Evolutionary conservation across 2,329 filamentous ascomycete species (phyloP), one percentile per base, ranked within the genome.

Genomic region (Bretziella fagacearum): DNA sequence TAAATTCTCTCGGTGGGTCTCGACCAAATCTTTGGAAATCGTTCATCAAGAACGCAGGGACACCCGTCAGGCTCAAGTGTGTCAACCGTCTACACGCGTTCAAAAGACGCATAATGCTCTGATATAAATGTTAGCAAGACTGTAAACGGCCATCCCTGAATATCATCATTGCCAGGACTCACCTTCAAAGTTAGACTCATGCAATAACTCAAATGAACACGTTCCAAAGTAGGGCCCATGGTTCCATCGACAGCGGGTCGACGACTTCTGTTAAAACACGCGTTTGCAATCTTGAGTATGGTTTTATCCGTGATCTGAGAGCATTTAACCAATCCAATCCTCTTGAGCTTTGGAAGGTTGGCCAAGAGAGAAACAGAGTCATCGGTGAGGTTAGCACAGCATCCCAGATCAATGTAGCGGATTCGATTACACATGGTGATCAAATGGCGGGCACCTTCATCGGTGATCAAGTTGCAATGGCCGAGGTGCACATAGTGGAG

Each of bases 181-280:
- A 91, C 87, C 62, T 76, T 73, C 44, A 94, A 69, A 1, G 82
- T 91, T 45, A 98, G 64, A 53, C 84, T 81, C 33, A 83, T 77
- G 63, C 91, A 98, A 60, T 98, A 96, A 62, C 87, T 95, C 32
- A 98, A 71, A 67, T 98, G 91, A 7, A 98, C 91, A 55, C 91
- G 74, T 65, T 98, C 91, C 22, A 98, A 66, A 56, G 81, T 87
- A 50, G 71, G 22, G 7, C 44, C 44, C 5, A 18, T 25, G 8
- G 25, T 23, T 4, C 48, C 48, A 22, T 50, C 48, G 7, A 20
- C 70, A 30, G 40, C 42, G 8, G 44, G 37, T 5, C 44, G 36
- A 13, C 22, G 10, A 2, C 40, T n/a, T 13, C 48, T 30, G 8
- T 10, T 26, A 5, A 23, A 39, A 10, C 44, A 50, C 20, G 26